Evolutionary conservation across 2,329 filamentous ascomycete genomes (phyloP), one percentile per base, ranked within the genome.

Genomic region (Colletotrichum magnum): DNA sequence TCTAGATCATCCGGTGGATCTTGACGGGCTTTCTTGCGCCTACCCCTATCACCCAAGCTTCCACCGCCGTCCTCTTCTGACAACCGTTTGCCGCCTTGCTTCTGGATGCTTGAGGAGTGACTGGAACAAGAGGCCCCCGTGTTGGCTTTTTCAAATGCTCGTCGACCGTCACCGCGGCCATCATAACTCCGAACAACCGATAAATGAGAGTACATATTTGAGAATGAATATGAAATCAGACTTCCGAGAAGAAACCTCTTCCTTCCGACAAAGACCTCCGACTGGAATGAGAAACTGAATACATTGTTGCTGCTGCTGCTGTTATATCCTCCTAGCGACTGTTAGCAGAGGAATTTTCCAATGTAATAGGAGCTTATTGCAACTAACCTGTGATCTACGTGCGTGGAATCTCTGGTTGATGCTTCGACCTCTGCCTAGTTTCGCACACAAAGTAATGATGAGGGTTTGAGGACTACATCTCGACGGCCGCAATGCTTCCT

Each of bases 11-110:
- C 53, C n/a, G 18, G 6, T 5, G 18, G 7, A 4, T 12, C 4
- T 5, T 41, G 2, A 12, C 45, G 28, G 9, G 16, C 93, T 13
- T n/a, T 59, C n/a, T 59, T 59, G 3, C 41, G 52, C 52, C 52
- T 28, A 10, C 32, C 28, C 4, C 52, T 16, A 2, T 15, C 26
- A 21, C 32, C 32, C 13, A 24, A 54, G 7, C 13, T 28, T 13
- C 21, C 16, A 18, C 7, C 52, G 28, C 15, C 32, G 2, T 12
- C 7, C 7, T 32, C 51, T 5, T 32, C 51, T 6, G n/a, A 15
- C n/a, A 9, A 13, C 51, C 26, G 28, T 26, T 53, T 53, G 4
- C 51, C 26, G 0, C 32, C 5, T 6, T 18, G 28, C 15, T 18
- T 53, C 15, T 36, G 28, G 5, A 28, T 21, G 18, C 16, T 32